Base-by-base conservation (phyloP, 352 stramenopile genomes). In the Thraustochytrium striatum region DNA sequence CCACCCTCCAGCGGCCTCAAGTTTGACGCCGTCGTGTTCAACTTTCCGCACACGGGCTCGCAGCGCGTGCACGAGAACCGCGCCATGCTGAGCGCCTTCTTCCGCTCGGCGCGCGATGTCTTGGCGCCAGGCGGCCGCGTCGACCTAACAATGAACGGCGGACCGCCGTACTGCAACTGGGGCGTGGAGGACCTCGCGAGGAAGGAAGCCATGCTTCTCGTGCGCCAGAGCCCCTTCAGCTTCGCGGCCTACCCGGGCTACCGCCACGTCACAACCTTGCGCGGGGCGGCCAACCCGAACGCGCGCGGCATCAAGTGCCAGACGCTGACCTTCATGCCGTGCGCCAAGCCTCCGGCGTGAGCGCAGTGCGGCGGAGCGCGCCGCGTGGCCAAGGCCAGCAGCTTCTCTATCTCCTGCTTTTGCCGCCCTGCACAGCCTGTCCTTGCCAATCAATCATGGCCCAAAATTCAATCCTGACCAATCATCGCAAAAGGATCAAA, bases 41-140 rank as follows among this genome's bases (percentile, higher is more conserved):
- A 94, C 81, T 95, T 95, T 79, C 90, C 90, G 7, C 90, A 95
- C 82, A 94, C 86, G 30, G 90, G 90, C 16, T 84, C 93, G 82
- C 89, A 95, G 61, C 88, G 90, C 57, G 90, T 95, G 59, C 90
- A 95, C 73, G 86, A 93, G 52, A 95, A 95, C 55, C 86, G 90
- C 61, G 87, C 85, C 21, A 57, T 95, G 79, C 79, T 95, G 25
- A 75, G 86, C 11, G 86, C 93, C 69, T 95, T 95, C 69, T 95
- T 95, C 44, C 87, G 89, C 75, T 93, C 88, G 78, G 90, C 88
- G 7, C 86, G 88, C 7, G 35, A 81, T 41, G 87, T 89, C 55
- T 86, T 95, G 3, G 82, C 82, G 30, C 78, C 83, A 7, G 59
- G 85, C 11, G 90, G 89, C 53, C 89, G 93, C 82, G 88, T 86